Conservation (phyloP, 1,139 yeast species). For the Saccharomyces hybrid region DNA sequence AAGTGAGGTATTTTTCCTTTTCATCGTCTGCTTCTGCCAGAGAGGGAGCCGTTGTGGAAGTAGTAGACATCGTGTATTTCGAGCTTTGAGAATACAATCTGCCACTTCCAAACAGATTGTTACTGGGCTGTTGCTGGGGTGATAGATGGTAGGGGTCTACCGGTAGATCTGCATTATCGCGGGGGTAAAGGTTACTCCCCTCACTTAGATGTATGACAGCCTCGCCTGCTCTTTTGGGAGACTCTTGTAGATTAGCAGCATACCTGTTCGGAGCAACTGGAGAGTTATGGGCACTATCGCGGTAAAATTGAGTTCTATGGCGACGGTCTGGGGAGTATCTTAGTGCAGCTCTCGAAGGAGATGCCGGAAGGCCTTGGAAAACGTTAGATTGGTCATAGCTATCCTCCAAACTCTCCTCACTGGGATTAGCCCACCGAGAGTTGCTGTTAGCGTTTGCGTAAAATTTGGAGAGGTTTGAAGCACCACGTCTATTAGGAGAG, state of each 20-base stretch:
- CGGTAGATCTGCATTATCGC: not conserved
- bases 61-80: constrained; percentile 19
- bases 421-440: constrained; percentile 4
- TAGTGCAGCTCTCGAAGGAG: constrained; percentile 41
- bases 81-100: constrained; percentile 18
- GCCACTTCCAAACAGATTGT: constrained; percentile 11
- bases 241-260: constrained; percentile 52
- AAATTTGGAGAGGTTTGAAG: constrained; percentile 20
- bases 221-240: constrained; percentile 53
- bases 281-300: constrained; percentile 27
- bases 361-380: constrained; percentile 30
- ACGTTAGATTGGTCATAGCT: constrained; percentile 21
- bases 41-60: constrained; percentile 23
- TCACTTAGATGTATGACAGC: constrained; percentile 42
- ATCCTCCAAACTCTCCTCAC: constrained; percentile 11
- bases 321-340: constrained; percentile 33
- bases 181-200: constrained; percentile 13
- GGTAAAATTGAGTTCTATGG: constrained; percentile 24
- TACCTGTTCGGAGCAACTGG: constrained; percentile 30
- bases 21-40: constrained; percentile 16
- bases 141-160: constrained; percentile 2
- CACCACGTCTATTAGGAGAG: constrained; percentile 23
- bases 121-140: constrained; percentile 5
- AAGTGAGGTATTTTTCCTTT: constrained; percentile 20
- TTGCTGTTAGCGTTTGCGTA: constrained; percentile 21